Base-by-base conservation (phyloP, 2,329 filamentous ascomycete species). In the Exophiala mesophila region DNA sequence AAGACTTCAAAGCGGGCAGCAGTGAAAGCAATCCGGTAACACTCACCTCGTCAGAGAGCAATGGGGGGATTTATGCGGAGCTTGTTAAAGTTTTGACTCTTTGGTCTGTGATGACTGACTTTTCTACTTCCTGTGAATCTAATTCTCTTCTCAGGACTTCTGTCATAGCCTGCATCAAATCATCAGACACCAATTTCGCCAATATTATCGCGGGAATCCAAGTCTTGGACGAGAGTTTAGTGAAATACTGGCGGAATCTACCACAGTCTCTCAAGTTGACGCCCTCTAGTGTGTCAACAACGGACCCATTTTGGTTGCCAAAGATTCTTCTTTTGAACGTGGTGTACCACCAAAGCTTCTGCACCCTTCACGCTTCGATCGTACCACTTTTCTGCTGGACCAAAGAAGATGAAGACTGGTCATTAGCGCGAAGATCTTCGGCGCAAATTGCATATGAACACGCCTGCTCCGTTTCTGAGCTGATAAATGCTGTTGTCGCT, bases 371-470 rank as follows among this genome's bases (percentile, higher is more conserved):
- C 19, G 44, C 44, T 15, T 47, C 44, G 3, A 20, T 47, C 6
- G 21, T 47, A 1, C 44, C 44, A n/a, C 24, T 47, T 10, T 47
- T 47, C 36, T 47, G 26, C 9, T 47, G 44, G 34, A 39, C 20
- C 16, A 3, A 20, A 0, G 34, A 30, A 17, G 44, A 44, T 19
- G 16, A n/a, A n/a, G 32, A 30, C n/a, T 47, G 44, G 44, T 20
- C 21, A 13, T 21, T 13, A 16, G 10, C 39, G 4, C 28, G 36
- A 36, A 39, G 43, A 8, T 29, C 9, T 16, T 47, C 44, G 7
- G 44, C 44, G 2, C 44, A 47, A 32, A 17, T 36, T 13, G 29
- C 44, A 12, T 47, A 29, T 26, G 44, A 47, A 20, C 44, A 47
- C n/a, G 44, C 44, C 5, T 39, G 39, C 20, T 8, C 39, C 9